Base-by-base conservation (phyloP, 305 asterid genomes). In the Rubia peregrina region DNA sequence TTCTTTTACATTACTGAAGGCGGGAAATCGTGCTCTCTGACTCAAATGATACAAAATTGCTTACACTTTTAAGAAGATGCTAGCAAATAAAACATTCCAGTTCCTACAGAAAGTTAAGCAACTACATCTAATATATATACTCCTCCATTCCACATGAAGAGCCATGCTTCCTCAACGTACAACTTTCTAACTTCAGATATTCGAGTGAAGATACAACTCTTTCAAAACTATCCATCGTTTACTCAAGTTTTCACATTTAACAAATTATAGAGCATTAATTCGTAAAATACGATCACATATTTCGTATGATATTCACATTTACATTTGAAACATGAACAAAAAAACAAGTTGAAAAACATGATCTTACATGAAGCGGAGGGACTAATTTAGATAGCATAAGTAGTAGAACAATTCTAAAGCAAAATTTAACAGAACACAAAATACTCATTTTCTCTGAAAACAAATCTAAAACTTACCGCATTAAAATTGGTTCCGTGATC, bases 1-100 rank as follows among this genome's bases (percentile, higher is more conserved):
- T 72, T 76, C 77, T 70, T 79, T 81, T 65, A 77, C 85, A 61
- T 80, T 81, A 63, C 76, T 71, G 74, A 81, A 85, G 49, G 74
- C 76, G 65, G 96, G 95, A 78, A 83, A 74, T 78, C 71, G 68
- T 22, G 70, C 84, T 63, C 61, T 79, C 71, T 70, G 79, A 75
- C 74, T 78, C 97, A 84, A 81, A 80, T 61, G 79, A 77, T 72
- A 79, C 51, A 71, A 51, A 17, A 51, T 51, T 16, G 0, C 59
- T 6, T 80, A 82, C 67, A 73, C 56, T 69, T 71, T 70, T 61
- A 76, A 75, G 80, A 46, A 72, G n/a, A 82, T 71, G 55, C 61
- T 24, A 51, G 72, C 44, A 41, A 74, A 65, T 26, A 16, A 53
- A 64, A 71, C 57, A 56, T 56, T 3, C 33, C 33, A 51, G 57